phyloP scores from a whole-genome alignment of 192 early-diverging fungal species.

The Coemansia sp. region DNA sequence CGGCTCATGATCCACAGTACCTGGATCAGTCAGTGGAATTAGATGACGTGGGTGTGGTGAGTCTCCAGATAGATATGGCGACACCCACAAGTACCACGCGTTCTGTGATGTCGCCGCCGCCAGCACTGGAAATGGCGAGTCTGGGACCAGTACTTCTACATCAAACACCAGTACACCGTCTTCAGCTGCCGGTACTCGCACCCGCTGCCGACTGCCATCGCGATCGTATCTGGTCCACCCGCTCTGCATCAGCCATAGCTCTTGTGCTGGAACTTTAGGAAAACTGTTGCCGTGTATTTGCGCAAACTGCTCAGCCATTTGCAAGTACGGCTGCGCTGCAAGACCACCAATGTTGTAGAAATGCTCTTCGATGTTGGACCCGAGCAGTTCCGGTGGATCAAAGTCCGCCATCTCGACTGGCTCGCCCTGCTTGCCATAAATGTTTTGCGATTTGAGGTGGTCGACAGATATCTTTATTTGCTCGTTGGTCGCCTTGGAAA shows the following conservation, averaged over 20 bases:
- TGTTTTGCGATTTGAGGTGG: constrained; percentile 46
- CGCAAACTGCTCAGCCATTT: constrained; percentile 56
- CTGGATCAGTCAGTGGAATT: constrained; percentile 62
- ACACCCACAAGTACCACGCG: constrained; percentile 92
- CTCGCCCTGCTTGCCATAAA: constrained; percentile 42
- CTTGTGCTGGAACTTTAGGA: constrained; percentile 49
- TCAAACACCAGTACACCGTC: constrained; percentile 82
- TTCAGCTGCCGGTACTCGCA: constrained; percentile 52
- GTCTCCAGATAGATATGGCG: constrained; percentile 69
- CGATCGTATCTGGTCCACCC: constrained; percentile 85
- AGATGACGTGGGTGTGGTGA: constrained; percentile 54
- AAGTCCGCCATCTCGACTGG: constrained; percentile 51
- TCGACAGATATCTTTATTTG: constrained; percentile 39
- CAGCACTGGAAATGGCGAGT: constrained; percentile 75
- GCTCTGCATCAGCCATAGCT: constrained; percentile 55
- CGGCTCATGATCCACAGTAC: constrained; percentile 9
- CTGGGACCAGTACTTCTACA: constrained; percentile 71
- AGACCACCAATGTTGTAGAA: constrained; percentile 71
- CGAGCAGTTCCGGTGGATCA: constrained; percentile 56
- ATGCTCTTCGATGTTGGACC: constrained; percentile 69
- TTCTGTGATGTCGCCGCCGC: constrained; percentile 71
- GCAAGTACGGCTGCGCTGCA: constrained; percentile 60
- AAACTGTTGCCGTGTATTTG: constrained; percentile 11
- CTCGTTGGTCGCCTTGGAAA: constrained; percentile 20
- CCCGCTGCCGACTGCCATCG: constrained; percentile 36